Conservation (phyloP, 805 yeast genomes). For the Maudiozyma bulderi region DNA sequence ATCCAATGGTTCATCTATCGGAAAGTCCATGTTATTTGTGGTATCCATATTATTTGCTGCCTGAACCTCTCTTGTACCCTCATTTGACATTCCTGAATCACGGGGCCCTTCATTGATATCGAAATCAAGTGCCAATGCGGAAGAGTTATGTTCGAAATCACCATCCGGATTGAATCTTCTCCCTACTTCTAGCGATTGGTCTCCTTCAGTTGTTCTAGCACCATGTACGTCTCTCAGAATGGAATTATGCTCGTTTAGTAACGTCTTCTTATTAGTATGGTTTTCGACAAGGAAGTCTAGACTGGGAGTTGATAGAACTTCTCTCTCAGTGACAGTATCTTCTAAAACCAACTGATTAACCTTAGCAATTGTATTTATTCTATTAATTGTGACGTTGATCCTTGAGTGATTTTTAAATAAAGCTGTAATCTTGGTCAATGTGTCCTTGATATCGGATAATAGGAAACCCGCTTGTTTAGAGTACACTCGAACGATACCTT, state of each 20-base stretch:
- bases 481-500: conserved; percentile 82
- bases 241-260: conserved; percentile 13
- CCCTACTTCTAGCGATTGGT: conserved; percentile 22
- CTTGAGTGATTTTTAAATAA: conserved; percentile 42
- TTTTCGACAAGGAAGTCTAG: conserved; percentile 26
- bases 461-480: conserved; percentile 76
- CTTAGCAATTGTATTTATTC: conserved; percentile 51
- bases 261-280: conserved; percentile 4
- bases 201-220: conserved; percentile 12
- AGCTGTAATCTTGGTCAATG: conserved; percentile 58
- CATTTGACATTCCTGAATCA: background rate
- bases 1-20: conserved; percentile 16
- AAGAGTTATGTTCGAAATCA: conserved; percentile 11
- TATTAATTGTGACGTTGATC: conserved; percentile 48
- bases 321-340: conserved; percentile 73
- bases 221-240: conserved; percentile 26
- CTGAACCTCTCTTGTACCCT: background rate
- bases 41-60: too few species aligned
- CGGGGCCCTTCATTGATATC: background rate
- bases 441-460: conserved; percentile 74
- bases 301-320: conserved; percentile 60
- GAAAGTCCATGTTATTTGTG: conserved; percentile 16
- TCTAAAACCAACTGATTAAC: conserved; percentile 52
- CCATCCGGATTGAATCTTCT: conserved; percentile 21
- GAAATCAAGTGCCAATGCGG: background rate